Base-by-base conservation (phyloP, 1,284 basidiomycete species). In the Hypsizygus ulmarius region DNA sequence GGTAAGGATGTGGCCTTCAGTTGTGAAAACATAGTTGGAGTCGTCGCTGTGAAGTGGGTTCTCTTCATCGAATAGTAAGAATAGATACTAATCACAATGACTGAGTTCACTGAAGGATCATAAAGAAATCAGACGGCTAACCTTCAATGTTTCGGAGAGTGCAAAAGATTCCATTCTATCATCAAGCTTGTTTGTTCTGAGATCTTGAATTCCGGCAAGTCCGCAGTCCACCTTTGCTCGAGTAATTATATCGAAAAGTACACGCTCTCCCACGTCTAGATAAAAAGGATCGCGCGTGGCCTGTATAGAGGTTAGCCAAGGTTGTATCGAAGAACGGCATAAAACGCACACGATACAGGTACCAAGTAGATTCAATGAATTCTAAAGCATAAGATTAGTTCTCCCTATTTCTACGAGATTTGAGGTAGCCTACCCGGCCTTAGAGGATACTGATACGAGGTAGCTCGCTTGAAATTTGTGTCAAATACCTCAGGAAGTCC, bases 101-200 rank as follows among this genome's bases (percentile, higher is more conserved):
- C 29, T 43, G 15, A 50, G 35, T 2, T 39, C 12, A 30, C 28
- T 50, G 32, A 33, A 27, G 18, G 28, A 40, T 48, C 21, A 37
- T 41, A 21, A 16, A 34, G 28, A 21, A 25, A 52, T 27, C 34
- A 32, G 15, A 45, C 39, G 8, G 43, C 44, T 46, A 43, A 88
- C 92, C 74, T 93, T 95, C 41, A 95, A 71, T 1, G 92, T 94
- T 70, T 94, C 93, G 2, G 91, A 94, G 15, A 96, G 75, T 7
- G 84, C 82, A 64, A 96, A 96, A 2, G 90, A 93, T 65, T 96
- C 93, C 93, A 96, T 96, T 49, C 93, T 78, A 61, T 96, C 90
- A 56, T 93, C 90, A 16, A 79, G 79, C 59, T 81, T 75, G 58
- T 95, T 95, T 15, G 80, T 88, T 41, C 83, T 74, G 3, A 97